Evolutionary conservation across 2,329 filamentous ascomycete species (phyloP).

Genomic region (Hypocreales sp.): DNA sequence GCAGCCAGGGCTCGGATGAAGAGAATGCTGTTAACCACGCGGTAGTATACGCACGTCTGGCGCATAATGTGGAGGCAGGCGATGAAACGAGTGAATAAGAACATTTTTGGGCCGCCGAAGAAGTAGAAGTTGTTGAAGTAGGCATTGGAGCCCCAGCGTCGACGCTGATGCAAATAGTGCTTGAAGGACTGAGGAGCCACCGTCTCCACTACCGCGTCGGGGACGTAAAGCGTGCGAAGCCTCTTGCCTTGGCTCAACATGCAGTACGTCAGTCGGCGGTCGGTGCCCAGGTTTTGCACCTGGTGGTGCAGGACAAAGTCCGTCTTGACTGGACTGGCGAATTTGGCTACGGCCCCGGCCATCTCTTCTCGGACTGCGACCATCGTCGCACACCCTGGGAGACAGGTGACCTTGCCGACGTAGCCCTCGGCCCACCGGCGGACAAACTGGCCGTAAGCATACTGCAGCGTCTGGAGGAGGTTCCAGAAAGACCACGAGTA

Average conservation of each 20-base stretch:
- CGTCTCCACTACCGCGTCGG: background rate
- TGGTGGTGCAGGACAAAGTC: background rate
- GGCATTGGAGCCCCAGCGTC: slow-evolving; percentile 1
- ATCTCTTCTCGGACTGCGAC: background rate
- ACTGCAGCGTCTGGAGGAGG: background rate
- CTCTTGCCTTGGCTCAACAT: background rate
- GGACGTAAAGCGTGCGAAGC: background rate
- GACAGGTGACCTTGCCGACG: slow-evolving; percentile 1
- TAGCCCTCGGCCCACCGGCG: slow-evolving; percentile 1
- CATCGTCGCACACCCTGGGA: background rate
- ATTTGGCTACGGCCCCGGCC: background rate
- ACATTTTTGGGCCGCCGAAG: background rate
- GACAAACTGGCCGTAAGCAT: background rate
- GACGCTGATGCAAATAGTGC: background rate
- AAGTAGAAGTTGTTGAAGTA: slow-evolving; percentile 1
- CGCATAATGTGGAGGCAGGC: background rate
- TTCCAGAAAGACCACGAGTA: background rate
- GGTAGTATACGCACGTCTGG: slow-evolving; percentile 1
- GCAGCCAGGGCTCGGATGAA: background rate
- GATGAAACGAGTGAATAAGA: background rate
- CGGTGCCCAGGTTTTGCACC: slow-evolving; percentile 1
- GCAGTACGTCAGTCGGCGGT: slow-evolving; percentile 1
- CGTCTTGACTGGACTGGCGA: background rate
- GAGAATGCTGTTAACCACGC: background rate
- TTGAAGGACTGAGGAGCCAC: background rate